Conservation (phyloP, 129 eudicot species). For the Chrysanthemum makinoi region DNA sequence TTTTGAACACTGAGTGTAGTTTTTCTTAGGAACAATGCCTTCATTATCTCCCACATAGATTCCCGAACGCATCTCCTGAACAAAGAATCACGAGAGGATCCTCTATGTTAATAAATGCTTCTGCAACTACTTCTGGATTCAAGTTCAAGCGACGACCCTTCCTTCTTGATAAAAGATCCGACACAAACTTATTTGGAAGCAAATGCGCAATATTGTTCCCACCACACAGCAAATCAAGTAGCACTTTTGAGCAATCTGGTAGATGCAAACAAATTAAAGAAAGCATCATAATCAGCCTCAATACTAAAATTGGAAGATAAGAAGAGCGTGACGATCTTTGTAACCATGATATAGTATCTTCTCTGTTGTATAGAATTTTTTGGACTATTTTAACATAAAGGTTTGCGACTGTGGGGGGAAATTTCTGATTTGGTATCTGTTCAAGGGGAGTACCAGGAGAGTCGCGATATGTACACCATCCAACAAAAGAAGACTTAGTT, state of each 20-base stretch:
- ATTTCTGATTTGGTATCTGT: no score
- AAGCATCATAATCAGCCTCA: slow-evolving; percentile 33
- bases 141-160: not conserved
- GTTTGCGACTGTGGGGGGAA: slow-evolving; percentile 21
- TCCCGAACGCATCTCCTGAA: not conserved
- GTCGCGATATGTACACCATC: no score
- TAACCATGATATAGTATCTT: no score
- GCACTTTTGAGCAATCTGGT: not conserved
- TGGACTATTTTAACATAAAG: no score
- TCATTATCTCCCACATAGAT: slow-evolving; percentile 5
- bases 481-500: no score
- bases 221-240: slow-evolving; percentile 16
- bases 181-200: slow-evolving; percentile 35
- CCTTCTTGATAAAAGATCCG: slow-evolving; percentile 12
- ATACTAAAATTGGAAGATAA: not conserved
- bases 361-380: no score
- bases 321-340: slow-evolving; percentile 15
- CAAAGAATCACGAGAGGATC: slow-evolving; percentile 48
- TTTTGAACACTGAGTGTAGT: no score
- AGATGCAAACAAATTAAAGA: slow-evolving; percentile 30
- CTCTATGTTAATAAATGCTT: slow-evolving; percentile 23
- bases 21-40: no score
- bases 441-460: no score
- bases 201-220: not conserved
- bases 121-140: slow-evolving; percentile 28